phyloP scores from a whole-genome alignment of 257 asterid species.

The Capsicum pubescens region DNA sequence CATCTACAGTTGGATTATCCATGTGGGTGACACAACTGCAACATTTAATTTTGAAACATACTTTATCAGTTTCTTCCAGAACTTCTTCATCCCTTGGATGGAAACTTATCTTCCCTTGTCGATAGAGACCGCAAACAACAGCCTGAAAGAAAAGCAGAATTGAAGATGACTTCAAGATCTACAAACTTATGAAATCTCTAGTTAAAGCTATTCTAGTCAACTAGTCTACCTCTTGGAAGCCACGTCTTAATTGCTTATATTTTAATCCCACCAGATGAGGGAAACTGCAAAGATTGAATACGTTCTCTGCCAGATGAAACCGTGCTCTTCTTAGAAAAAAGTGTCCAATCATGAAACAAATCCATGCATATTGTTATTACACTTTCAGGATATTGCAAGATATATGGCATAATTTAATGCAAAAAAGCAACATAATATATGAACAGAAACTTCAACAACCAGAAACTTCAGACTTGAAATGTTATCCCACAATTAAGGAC shows the following conservation, averaged over 20 bases:
- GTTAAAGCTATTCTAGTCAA: conserved; percentile 19
- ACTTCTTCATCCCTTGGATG: conserved; percentile 91
- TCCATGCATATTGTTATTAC: neutral
- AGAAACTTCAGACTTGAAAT: conserved; percentile 17
- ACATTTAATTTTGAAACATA: conserved; percentile 38
- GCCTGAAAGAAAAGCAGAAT: conserved; percentile 50
- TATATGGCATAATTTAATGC: neutral
- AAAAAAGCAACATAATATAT: neutral
- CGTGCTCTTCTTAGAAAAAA: conserved; percentile 25
- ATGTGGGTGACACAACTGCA: neutral
- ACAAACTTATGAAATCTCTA: neutral
- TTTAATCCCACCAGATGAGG: conserved; percentile 76
- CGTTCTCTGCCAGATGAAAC: conserved; percentile 76
- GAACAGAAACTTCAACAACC: neutral
- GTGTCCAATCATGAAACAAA: conserved; percentile 13
- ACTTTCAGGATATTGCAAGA: neutral
- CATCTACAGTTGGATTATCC: neutral
- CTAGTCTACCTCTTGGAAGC: conserved; percentile 79
- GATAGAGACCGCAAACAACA: conserved; percentile 87
- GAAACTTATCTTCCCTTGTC: conserved; percentile 70
- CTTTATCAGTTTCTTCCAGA: conserved; percentile 74
- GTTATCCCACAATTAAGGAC: conserved; percentile 24
- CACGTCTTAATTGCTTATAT: conserved; percentile 76
- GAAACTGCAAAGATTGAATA: conserved; percentile 87
- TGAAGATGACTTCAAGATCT: neutral